Evolutionary conservation across 2,329 filamentous ascomycete genomes (phyloP).

Genomic region (Penicillium verrucosum): DNA sequence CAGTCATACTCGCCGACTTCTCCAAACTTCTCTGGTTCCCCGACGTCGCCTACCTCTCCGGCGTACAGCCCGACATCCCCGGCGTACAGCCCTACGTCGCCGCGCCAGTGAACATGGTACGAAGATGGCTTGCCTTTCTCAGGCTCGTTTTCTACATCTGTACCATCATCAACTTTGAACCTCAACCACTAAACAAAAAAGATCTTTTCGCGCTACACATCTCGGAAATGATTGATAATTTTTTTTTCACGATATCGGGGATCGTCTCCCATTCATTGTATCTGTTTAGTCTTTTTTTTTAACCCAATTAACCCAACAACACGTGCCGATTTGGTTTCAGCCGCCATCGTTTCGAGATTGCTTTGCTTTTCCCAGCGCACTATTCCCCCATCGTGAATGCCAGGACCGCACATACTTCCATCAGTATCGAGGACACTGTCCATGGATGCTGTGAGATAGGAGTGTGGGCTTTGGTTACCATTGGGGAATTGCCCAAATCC

Average conservation of each 20-base stretch:
- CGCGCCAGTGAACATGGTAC: constrained; percentile 38
- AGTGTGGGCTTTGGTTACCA: background rate
- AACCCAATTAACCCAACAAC: constrained; percentile 3
- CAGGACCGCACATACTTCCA: constrained; percentile 11
- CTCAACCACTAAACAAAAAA: constrained; percentile 34
- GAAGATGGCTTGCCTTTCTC: constrained; percentile 19
- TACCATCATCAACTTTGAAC: constrained; percentile 35
- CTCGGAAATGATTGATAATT: constrained; percentile 41
- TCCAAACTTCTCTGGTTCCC: constrained; percentile 47
- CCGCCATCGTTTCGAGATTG: constrained; percentile 32
- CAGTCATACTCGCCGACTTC: constrained; percentile 51
- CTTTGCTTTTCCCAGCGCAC: constrained; percentile 18
- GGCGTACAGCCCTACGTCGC: constrained; percentile 44
- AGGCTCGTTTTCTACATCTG: constrained; percentile 33
- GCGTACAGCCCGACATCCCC: constrained; percentile 46
- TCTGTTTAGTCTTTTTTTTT: constrained; percentile 25
- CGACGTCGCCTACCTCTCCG: constrained; percentile 44
- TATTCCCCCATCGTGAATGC: background rate
- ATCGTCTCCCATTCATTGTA: constrained; percentile 31
- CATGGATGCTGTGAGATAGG: background rate
- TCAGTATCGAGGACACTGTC: constrained; percentile 13
- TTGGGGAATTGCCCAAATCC: constrained; percentile 6
- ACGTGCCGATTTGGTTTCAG: constrained; percentile 21
- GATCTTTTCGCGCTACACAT: constrained; percentile 37
- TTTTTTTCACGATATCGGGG: constrained; percentile 32